Evolutionary conservation across 108 stramenopile species (phyloP).

Genomic region (Aurantiochytrium sp.): DNA sequence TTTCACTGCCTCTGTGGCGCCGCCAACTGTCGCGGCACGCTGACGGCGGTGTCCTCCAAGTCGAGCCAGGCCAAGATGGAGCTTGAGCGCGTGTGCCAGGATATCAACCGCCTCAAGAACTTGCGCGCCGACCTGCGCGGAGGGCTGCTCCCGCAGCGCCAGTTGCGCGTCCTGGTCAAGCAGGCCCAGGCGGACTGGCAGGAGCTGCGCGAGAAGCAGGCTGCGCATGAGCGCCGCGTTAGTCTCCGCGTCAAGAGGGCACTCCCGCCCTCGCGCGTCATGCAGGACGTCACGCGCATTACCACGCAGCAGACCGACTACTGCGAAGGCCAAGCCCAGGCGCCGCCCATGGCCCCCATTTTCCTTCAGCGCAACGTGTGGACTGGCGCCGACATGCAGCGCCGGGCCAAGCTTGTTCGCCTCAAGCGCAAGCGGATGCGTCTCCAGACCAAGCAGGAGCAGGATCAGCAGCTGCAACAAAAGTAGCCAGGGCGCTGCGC

Average conservation of each 20-base stretch:
- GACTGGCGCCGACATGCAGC: neutral
- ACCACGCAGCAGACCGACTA: neutral
- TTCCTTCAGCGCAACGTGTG: neutral
- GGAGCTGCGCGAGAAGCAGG: neutral
- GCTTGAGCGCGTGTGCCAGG: neutral
- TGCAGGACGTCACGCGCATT: neutral
- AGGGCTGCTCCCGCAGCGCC: neutral
- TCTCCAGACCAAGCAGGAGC: too few relatives aligned
- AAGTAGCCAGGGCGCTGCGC: too few relatives aligned
- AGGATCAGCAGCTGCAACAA: too few relatives aligned
- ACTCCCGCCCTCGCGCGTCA: neutral
- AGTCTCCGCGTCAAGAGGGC: neutral
- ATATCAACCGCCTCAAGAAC: conserved; percentile 3
- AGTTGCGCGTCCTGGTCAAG: neutral
- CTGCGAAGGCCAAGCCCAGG: neutral
- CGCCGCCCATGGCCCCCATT: neutral
- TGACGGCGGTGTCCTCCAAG: conserved; percentile 33
- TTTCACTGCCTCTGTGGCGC: conserved; percentile 60
- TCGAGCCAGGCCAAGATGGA: neutral
- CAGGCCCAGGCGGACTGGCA: neutral
- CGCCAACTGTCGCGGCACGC: conserved; percentile 43
- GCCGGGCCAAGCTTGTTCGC: neutral
- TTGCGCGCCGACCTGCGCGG: neutral
- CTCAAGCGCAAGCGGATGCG: too few relatives aligned
- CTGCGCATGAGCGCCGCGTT: neutral